Percentiles rank a stretch among this genome's conserved stretches.
Evolutionary conservation across 2,329 filamentous ascomycete genomes (phyloP).

Genomic region (Hyphodiscus sp.): DNA sequence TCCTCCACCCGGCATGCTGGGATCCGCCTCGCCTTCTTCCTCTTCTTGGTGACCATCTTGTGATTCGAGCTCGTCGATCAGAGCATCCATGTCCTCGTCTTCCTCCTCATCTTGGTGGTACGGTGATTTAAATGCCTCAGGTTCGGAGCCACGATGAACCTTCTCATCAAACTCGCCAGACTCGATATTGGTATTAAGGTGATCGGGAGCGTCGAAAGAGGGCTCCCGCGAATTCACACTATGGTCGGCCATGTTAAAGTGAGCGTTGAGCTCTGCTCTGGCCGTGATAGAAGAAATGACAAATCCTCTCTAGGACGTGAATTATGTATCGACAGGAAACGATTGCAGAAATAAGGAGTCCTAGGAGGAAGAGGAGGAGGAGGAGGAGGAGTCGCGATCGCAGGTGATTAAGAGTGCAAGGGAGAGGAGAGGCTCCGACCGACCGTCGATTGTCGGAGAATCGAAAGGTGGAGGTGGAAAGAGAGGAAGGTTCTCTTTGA

Average conservation of each 20-base stretch:
- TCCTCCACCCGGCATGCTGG: constrained; percentile 44
- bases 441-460: not conserved
- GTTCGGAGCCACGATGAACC: constrained; percentile 32
- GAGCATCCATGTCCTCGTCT: constrained; percentile 76
- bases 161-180: constrained; percentile 62
- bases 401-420: not conserved
- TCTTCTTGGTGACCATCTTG: constrained; percentile 65
- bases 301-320: not conserved
- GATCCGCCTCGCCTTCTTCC: constrained; percentile 50
- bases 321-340: not conserved
- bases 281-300: not conserved
- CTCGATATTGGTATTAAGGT: constrained; percentile 57
- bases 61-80: constrained; percentile 83
- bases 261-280: constrained; percentile 12
- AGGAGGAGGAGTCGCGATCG: not conserved
- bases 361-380: constrained; percentile 1
- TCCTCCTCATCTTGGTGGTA: constrained; percentile 55
- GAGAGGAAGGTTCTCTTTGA: not conserved
- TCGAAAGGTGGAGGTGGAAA: constrained; percentile 3
- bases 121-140: constrained; percentile 24
- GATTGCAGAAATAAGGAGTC: constrained; percentile 1
- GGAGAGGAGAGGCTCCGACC: constrained; percentile 1
- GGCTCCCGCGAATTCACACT: constrained; percentile 9
- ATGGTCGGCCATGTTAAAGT: constrained; percentile 18
- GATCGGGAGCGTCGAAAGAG: constrained; percentile 20